Conservation (phyloP, 306 rosid species). For the Vigna radiata region DNA sequence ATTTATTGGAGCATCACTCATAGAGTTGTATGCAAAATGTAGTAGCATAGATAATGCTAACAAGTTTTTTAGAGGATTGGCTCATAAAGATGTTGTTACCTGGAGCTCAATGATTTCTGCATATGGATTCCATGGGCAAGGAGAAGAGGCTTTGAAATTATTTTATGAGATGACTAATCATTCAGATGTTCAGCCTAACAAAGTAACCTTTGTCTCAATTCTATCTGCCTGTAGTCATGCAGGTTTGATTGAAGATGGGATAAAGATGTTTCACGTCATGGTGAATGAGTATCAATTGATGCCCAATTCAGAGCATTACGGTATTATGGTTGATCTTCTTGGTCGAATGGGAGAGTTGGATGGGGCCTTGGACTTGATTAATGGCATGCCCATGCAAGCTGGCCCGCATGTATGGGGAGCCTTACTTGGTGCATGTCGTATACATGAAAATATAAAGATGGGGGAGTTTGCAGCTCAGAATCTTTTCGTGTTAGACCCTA, state of each 20-base stretch:
- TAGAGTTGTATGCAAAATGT: conserved; percentile 80
- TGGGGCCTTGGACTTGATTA: conserved; percentile 64
- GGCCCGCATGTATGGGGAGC: conserved; percentile 84
- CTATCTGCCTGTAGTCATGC: conserved; percentile 88
- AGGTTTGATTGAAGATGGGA: conserved; percentile 77
- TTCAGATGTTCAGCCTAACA: conserved; percentile 62
- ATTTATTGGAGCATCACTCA: conserved; percentile 72
- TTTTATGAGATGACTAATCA: conserved; percentile 61
- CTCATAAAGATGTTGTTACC: conserved; percentile 68
- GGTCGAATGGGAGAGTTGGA: conserved; percentile 82
- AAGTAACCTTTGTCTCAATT: conserved; percentile 68
- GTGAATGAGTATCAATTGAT: conserved; percentile 54
- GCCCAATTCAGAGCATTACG: conserved; percentile 70
- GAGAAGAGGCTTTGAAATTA: conserved; percentile 58
- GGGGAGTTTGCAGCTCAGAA: conserved; percentile 76
- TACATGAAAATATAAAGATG: conserved; percentile 65
- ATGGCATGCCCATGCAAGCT: conserved; percentile 57
- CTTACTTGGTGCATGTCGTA: conserved; percentile 77
- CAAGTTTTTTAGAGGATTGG: conserved; percentile 61
- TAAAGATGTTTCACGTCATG: conserved; percentile 66
- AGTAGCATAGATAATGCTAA: conserved; percentile 63
- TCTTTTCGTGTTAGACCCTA: conserved; percentile 65
- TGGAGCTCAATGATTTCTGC: conserved; percentile 92
- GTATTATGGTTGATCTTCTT: conserved; percentile 85
- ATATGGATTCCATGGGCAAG: conserved; percentile 78